Evolutionary conservation across 2,329 filamentous ascomycete species (phyloP).

Genomic region (Anisogramma anomala): DNA sequence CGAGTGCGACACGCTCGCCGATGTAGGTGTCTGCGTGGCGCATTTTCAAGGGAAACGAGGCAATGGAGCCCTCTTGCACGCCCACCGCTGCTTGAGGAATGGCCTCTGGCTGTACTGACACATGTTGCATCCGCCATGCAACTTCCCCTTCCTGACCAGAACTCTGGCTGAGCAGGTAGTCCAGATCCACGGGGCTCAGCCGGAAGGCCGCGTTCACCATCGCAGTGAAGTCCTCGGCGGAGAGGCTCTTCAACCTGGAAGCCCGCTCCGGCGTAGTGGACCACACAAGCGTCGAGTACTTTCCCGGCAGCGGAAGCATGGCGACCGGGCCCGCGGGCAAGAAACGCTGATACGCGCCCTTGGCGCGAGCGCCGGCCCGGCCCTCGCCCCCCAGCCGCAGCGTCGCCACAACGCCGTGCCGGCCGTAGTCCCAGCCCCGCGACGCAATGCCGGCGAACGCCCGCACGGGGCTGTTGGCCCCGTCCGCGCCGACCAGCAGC

Average conservation of each 20-base stretch:
- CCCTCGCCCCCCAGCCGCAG: conserved; percentile 56
- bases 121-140: conserved; percentile 71
- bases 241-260: conserved; percentile 63
- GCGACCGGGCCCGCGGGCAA: conserved; percentile 85
- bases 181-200: conserved; percentile 64
- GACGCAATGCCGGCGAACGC: conserved; percentile 77
- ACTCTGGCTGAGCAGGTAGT: conserved; percentile 61
- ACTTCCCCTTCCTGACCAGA: conserved; percentile 60
- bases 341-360: conserved; percentile 90
- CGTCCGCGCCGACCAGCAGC: conserved; percentile 84
- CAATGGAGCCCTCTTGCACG: conserved; percentile 69
- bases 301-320: conserved; percentile 77
- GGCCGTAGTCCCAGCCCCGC: conserved; percentile 84
- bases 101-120: conserved; percentile 37
- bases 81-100: conserved; percentile 56
- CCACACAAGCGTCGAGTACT: conserved; percentile 82
- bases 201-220: conserved; percentile 93
- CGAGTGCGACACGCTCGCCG: conserved; percentile 76
- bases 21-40: conserved; percentile 92
- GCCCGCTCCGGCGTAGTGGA: conserved; percentile 78
- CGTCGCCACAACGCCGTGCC: conserved; percentile 86
- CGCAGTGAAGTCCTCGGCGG: conserved; percentile 61
- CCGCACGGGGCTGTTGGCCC: conserved; percentile 86
- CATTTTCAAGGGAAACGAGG: conserved; percentile 83
- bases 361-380: conserved; percentile 42